Conservation (phyloP, 805 yeast genomes). For the Ogataea philodendri region DNA sequence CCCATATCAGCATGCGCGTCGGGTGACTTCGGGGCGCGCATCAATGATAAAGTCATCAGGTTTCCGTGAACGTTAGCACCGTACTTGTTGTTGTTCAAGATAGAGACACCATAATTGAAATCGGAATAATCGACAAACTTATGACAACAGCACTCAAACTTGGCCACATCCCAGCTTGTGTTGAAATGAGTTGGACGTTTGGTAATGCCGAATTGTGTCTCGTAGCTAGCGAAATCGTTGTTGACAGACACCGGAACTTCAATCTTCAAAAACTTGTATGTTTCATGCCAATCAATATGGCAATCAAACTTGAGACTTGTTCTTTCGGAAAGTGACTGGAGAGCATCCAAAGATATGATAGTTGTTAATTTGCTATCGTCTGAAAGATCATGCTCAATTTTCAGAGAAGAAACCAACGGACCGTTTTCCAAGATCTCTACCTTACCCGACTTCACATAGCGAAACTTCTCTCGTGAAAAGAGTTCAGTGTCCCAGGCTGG, state of each 20-base stretch:
- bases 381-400: constrained; percentile 61
- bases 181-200: constrained; percentile 92
- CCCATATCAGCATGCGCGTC: constrained; percentile 97
- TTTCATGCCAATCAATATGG: constrained; percentile 82
- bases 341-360: constrained; percentile 65
- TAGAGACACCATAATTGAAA: constrained; percentile 78
- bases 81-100: constrained; percentile 81
- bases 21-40: constrained; percentile 92
- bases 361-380: constrained; percentile 59
- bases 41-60: constrained; percentile 75
- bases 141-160: constrained; percentile 93
- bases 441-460: constrained; percentile 43
- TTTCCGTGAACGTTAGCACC: constrained; percentile 96
- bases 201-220: constrained; percentile 91
- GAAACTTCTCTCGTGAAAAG: constrained; percentile 73
- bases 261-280: constrained; percentile 84
- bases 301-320: constrained; percentile 52
- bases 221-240: constrained; percentile 78
- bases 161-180: constrained; percentile 95
- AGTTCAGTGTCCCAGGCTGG: constrained; percentile 99
- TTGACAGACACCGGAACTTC: constrained; percentile 89
- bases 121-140: constrained; percentile 92
- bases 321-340: constrained; percentile 34
- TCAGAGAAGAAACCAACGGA: constrained; percentile 60
- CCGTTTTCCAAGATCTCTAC: constrained; percentile 45